Base-by-base conservation (phyloP, 2,329 filamentous ascomycete species). In the Penicillium verrucosum region DNA sequence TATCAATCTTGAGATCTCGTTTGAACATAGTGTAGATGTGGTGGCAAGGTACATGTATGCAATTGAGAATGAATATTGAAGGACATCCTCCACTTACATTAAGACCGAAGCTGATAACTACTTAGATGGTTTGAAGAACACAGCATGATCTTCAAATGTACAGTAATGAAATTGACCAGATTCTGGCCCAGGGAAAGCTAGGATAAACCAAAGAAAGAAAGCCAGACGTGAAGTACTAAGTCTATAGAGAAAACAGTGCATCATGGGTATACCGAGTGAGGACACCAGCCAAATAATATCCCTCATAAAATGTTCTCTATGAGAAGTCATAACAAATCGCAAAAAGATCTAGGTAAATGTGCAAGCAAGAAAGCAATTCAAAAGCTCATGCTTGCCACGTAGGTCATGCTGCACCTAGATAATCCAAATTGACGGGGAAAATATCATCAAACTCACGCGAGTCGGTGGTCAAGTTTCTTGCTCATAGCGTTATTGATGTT, bases 391-490 rank as follows among this genome's bases (percentile, higher is more conserved):
- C 12, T 38, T 29, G 32, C 32, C 41, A 52, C 25, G 14, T 18
- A 47, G 49, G 16, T 42, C 2, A 2, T 32, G 34, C 36, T 32
- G 38, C 18, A 29, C 48, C 38, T 34, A 14, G 6, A 43, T 34
- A 12, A 44, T 18, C 29, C 18, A 27, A 9, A 10, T 12, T 18
- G 16, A 51, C 11, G 16, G 21, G 21, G 11, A 14, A 51, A 14
- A 18, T 32, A 12, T 10, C 2, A 23, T 23, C 7, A 25, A 48
- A 29, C 18, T 66, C 52, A 75, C 29, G 72, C 72, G 40, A 74
- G 61, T 54, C 71, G 66, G 38, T 73, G 71, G 32, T 66, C 67
- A 6, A 64, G 25, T 57, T 73, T 75, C 57, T 65, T 68, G 32
- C 56, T 60, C 42, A 60, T 51, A 14, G 56, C 45, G 5, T 57